These are phyloP conservation scores for Triangularia verruculosa DNA, from an alignment of 2,329 filamentous ascomycete genomes.

Conservation along the genomic window DNA sequence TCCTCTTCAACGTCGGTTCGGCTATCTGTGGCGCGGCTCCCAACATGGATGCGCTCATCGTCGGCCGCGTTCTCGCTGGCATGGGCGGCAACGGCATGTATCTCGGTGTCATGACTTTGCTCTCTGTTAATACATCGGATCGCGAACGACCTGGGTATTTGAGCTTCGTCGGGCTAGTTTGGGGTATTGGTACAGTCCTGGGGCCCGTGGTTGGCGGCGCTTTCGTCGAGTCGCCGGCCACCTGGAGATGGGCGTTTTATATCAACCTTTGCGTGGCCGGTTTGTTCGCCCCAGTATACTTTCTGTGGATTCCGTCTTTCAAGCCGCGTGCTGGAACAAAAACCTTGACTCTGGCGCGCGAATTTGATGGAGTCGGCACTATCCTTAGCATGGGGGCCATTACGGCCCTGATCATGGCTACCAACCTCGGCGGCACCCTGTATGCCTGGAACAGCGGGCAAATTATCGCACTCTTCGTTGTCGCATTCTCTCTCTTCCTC, in stretches of 20 bases:
- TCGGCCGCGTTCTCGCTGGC: slow-evolving; percentile 45
- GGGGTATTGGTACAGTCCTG: slow-evolving; percentile 45
- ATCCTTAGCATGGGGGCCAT: slow-evolving; percentile 41
- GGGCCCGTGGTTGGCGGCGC: slow-evolving; percentile 48
- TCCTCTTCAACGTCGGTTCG: slow-evolving; percentile 30
- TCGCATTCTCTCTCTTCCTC: slow-evolving; percentile 42
- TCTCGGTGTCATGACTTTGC: slow-evolving; percentile 35
- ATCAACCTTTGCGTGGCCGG: slow-evolving; percentile 53
- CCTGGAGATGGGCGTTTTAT: slow-evolving; percentile 52
- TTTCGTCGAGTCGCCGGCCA: slow-evolving; percentile 40
- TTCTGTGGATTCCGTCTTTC: slow-evolving; percentile 32
- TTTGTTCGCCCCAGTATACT: slow-evolving; percentile 30
- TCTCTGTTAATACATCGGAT: slow-evolving; percentile 30
- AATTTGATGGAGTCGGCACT: slow-evolving; percentile 42
- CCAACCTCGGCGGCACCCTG: slow-evolving; percentile 48
- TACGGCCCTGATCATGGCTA: slow-evolving; percentile 43
- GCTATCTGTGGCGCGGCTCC: slow-evolving; percentile 45
- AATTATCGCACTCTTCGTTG: slow-evolving; percentile 46
- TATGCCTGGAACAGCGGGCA: slow-evolving; percentile 46
- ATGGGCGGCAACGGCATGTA: slow-evolving; percentile 46
- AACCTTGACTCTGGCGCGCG: slow-evolving; percentile 26
- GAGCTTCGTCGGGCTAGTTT: slow-evolving; percentile 32
- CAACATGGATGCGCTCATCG: slow-evolving; percentile 45
- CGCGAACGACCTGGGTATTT: slow-evolving; percentile 31
- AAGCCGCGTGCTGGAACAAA: slow-evolving; percentile 14